phyloP scores from a whole-genome alignment of 2,329 filamentous ascomycete species.

The Neonectria magnoliae region DNA sequence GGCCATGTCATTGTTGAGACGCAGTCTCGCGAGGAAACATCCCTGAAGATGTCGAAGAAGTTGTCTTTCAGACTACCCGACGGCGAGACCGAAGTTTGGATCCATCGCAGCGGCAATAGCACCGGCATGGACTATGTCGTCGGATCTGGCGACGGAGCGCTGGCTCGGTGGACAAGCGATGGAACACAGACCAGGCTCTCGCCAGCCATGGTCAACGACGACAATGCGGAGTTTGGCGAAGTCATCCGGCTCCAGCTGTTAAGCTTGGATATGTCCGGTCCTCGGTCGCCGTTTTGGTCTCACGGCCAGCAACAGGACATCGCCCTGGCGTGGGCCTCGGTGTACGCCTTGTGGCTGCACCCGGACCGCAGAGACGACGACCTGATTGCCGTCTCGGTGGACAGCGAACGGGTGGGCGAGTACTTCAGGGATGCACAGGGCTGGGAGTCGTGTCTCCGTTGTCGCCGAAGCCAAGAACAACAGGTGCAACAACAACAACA shows the following conservation, averaged over 20 bases:
- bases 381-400: constrained; percentile 19
- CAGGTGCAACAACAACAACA: too few relatives aligned
- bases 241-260: neutral
- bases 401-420: constrained; percentile 2
- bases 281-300: neutral
- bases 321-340: constrained; percentile 14
- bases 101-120: neutral
- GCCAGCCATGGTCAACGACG: neutral
- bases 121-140: neutral
- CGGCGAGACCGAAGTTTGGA: neutral
- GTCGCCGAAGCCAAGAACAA: neutral
- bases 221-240: neutral
- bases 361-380: constrained; percentile 17
- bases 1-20: neutral
- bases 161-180: neutral
- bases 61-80: neutral
- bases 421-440: neutral
- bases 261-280: neutral
- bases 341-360: constrained; percentile 28
- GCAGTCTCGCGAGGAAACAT: neutral
- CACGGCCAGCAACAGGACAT: neutral
- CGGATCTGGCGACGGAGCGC: neutral
- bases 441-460: neutral
- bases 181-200: neutral
- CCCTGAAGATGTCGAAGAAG: neutral